Conservation (phyloP, 2,329 filamentous ascomycete species). For the Ophiocordyceps camponoti-leonardi region DNA sequence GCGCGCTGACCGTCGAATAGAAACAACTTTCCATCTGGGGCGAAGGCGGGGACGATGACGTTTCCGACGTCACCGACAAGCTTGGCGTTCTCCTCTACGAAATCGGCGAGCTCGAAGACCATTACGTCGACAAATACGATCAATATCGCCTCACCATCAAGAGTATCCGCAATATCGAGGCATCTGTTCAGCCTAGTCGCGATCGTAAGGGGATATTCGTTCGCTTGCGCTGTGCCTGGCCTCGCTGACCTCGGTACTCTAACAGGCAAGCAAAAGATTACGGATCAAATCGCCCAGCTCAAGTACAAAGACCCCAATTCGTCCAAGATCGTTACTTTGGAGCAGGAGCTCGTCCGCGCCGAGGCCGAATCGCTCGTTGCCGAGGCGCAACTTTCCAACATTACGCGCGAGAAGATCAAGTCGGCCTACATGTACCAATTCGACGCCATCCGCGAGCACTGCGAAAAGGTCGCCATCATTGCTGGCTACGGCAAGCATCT, state of each 20-base stretch:
- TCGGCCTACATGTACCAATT: constrained; percentile 97
- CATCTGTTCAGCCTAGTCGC: constrained; percentile 91
- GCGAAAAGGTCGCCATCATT: constrained; percentile 95
- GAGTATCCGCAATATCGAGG: constrained; percentile 97
- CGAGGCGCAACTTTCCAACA: constrained; percentile 96
- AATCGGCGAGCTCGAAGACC: constrained; percentile 94
- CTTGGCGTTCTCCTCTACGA: constrained; percentile 95
- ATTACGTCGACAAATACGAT: constrained; percentile 97
- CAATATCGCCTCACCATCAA: constrained; percentile 99
- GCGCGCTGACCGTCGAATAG: constrained; percentile 24
- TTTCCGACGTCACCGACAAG: constrained; percentile 98
- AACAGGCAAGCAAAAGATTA: constrained; percentile 94
- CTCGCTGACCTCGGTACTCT: not conserved
- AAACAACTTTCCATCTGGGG: constrained; percentile 99
- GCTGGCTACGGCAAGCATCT: constrained; percentile 96
- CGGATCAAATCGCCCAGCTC: constrained; percentile 92
- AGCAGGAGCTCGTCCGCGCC: constrained; percentile 95
- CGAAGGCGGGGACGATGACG: constrained; percentile 87
- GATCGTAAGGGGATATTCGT: constrained; percentile 51
- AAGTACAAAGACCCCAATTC: constrained; percentile 99
- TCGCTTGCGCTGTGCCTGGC: not conserved
- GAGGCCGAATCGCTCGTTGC: constrained; percentile 98
- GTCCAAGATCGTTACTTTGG: constrained; percentile 89
- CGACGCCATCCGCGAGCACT: constrained; percentile 90
- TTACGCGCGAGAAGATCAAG: constrained; percentile 98